Percentiles rank a stretch among this genome's conserved stretches.
Evolutionary conservation across 1,139 yeast species (phyloP).

Genomic region (Oligophagozyma castellii): DNA sequence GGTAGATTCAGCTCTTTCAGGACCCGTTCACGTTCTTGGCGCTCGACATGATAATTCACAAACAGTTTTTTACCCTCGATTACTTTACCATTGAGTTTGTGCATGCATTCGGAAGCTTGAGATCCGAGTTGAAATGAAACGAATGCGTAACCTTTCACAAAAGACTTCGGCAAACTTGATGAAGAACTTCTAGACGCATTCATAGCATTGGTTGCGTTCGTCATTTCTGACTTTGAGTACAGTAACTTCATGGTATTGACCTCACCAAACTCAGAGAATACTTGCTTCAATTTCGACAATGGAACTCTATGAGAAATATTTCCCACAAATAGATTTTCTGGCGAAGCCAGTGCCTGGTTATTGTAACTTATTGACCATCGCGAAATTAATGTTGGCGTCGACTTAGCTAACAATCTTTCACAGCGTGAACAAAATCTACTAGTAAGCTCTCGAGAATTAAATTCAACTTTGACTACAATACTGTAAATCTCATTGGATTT

Average conservation of each 20-base stretch:
- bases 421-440: too few species aligned
- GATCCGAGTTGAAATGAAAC: slow-evolving; percentile 30
- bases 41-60: slow-evolving; percentile 38
- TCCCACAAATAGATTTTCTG: slow-evolving; percentile 50
- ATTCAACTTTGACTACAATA: too few species aligned
- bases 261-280: slow-evolving; percentile 32
- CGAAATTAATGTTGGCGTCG: too few species aligned
- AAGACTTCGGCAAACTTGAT: too few species aligned
- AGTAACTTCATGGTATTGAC: slow-evolving; percentile 33
- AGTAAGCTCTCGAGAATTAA: too few species aligned
- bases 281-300: slow-evolving; percentile 26
- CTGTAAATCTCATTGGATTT: too few species aligned
- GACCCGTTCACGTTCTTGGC: slow-evolving; percentile 32
- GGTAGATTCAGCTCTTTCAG: too few species aligned
- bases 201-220: too few species aligned
- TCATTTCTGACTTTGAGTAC: too few species aligned
- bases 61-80: slow-evolving; percentile 30
- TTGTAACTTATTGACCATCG: slow-evolving; percentile 22
- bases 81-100: slow-evolving; percentile 28
- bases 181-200: too few species aligned
- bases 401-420: too few species aligned
- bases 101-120: slow-evolving; percentile 34
- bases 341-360: slow-evolving; percentile 39
- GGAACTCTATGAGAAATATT: slow-evolving; percentile 32
- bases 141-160: slow-evolving; percentile 38